Evolutionary conservation across 2,329 filamentous ascomycete species (phyloP), one percentile per base, ranked within the genome.

Genomic region (Alternaria incomplexa): DNA sequence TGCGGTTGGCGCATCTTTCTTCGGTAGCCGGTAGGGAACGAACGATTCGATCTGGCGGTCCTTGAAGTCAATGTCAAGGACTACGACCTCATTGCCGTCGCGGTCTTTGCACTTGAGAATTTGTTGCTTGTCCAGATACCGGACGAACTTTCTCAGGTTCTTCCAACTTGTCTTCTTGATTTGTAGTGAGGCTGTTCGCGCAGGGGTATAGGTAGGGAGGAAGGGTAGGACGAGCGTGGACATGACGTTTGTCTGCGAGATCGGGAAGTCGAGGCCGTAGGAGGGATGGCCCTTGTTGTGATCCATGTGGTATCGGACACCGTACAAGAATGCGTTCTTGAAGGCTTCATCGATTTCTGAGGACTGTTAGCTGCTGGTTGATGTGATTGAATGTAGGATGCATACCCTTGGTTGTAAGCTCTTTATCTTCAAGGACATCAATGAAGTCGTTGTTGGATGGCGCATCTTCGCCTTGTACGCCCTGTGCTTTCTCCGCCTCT

Each of bases 81-180:
- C 86, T 11, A 89, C 84, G 0, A 87, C 88, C 72, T 91, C 89
- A 36, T 88, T 86, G 5, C 88, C 87, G 64, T 85, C 87, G 36
- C 87, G 84, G 53, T 91, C 89, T 73, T 91, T 91, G 48, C 84
- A 85, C 71, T 89, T 90, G 68, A 90, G 77, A n/a, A 91, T 80
- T 17, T 83, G 76, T 51, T 87, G 81, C 76, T 91, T 91, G 75
- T 91, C 89, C 10, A 91, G 81, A 56, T 86, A 82, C 70, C 91
- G 91, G 78, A 91, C 86, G 74, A 91, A 91, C 68, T 90, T 91
- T 73, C 88, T 89, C 63, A 89, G 85, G 64, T 87, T 91, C 79
- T 91, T 91, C 87, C 87, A 91, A 64, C 86, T 89, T 4, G 88
- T 89, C 79, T 91, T 91, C 73, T 91, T 91, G 77, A 91, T 89